These are phyloP conservation scores for Croton laevigatus DNA, from an alignment of 441 rosid species.

Conservation along the genomic window DNA sequence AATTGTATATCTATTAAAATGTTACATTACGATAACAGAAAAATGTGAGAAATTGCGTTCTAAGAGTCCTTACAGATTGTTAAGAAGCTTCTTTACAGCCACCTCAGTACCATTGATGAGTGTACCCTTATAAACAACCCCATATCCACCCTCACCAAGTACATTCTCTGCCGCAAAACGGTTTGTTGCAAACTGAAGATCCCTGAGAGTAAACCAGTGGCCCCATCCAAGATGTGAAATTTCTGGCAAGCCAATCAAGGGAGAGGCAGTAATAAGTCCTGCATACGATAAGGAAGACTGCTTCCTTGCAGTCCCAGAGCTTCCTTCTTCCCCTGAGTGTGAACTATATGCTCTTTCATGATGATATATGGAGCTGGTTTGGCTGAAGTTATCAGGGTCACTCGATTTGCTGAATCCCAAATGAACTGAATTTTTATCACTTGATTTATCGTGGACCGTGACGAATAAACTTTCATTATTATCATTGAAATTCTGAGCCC, in stretches of 20 bases:
- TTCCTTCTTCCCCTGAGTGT: constrained; percentile 90
- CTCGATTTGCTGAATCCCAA: constrained; percentile 61
- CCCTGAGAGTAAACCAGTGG: constrained; percentile 99
- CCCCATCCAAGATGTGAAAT: constrained; percentile 98
- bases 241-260: constrained; percentile 86
- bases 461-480: constrained; percentile 38
- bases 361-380: constrained; percentile 64
- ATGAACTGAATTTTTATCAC: constrained; percentile 55
- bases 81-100: constrained; percentile 95
- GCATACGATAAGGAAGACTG: constrained; percentile 53
- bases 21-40: constrained; percentile 4
- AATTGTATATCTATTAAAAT: constrained; percentile 13
- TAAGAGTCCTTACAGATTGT: constrained; percentile 69
- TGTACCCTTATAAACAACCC: constrained; percentile 80
- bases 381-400: constrained; percentile 78
- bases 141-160: constrained; percentile 98
- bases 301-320: constrained; percentile 60
- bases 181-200: constrained; percentile 86
- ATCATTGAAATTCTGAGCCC: constrained; percentile 41
- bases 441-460: constrained; percentile 52
- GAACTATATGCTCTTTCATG: constrained; percentile 68
- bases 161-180: constrained; percentile 79
- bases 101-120: constrained; percentile 88
- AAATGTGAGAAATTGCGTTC: constrained; percentile 7
- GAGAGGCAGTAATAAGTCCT: constrained; percentile 65